Percentiles rank a stretch among this genome's conserved stretches.
Conservation (phyloP, 1,139 yeast genomes). For the Scheffersomyces illinoinensis region DNA sequence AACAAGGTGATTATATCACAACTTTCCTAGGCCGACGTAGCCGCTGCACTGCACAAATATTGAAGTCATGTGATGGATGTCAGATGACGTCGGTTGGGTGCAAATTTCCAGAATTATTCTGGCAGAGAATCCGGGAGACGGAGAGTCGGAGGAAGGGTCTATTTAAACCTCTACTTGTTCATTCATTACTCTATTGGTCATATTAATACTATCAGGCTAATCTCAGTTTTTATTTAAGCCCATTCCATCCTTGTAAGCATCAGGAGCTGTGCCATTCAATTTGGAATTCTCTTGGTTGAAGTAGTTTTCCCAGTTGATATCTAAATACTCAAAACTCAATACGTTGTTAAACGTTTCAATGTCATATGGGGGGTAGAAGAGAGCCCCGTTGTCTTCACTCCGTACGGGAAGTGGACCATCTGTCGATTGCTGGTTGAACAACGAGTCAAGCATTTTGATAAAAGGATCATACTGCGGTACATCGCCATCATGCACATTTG, state of each 20-base stretch:
- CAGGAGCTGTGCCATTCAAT: background rate
- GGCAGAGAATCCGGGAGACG: no score
- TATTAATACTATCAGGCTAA: background rate
- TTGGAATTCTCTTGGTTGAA: background rate
- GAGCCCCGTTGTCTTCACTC: background rate
- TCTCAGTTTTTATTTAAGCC: background rate
- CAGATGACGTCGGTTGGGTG: background rate
- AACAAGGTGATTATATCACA: background rate
- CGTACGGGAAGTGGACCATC: background rate
- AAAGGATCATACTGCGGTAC: conserved; percentile 1
- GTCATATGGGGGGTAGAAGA: background rate
- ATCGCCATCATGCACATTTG: background rate
- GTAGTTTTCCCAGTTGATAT: background rate
- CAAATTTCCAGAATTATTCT: no score
- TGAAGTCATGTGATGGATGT: background rate
- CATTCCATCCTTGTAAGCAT: background rate
- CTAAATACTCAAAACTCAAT: background rate
- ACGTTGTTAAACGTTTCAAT: background rate
- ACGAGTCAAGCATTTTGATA: conserved; percentile 1
- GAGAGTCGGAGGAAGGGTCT: no score
- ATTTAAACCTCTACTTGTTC: no score
- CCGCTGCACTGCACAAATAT: background rate
- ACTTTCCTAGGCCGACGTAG: background rate
- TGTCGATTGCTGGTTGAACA: conserved; percentile 2
- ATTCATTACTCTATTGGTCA: no score